These are phyloP conservation scores for Excoecaria agallocha DNA, from an alignment of 345 rosid genomes.

Conservation along the genomic window DNA sequence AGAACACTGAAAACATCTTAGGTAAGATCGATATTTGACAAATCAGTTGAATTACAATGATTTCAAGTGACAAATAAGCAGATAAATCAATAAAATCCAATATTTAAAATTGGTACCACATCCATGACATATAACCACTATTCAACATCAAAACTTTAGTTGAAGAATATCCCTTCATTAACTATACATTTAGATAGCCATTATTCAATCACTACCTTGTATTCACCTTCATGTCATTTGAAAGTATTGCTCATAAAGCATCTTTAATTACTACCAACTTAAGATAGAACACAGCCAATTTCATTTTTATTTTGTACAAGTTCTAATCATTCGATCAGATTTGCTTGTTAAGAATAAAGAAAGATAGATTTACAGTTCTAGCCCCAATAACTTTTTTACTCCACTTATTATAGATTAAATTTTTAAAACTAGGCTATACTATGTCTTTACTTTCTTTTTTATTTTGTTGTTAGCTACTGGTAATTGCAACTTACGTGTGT, in stretches of 20 bases:
- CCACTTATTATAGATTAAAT: not conserved
- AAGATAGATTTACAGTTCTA: not conserved
- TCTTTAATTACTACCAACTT: not conserved
- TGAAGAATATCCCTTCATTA: not conserved
- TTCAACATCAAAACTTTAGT: not conserved
- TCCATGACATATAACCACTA: not conserved
- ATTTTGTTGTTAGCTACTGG: too few species aligned
- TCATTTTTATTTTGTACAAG: not conserved
- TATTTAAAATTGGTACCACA: not conserved
- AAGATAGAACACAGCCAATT: not conserved
- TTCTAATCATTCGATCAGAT: not conserved
- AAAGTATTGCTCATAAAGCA: not conserved
- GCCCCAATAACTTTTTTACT: not conserved
- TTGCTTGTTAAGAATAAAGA: not conserved
- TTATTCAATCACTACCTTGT: not conserved
- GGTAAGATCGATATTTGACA: too few species aligned
- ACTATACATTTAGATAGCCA: not conserved
- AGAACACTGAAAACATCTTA: too few species aligned
- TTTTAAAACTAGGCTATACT: not conserved
- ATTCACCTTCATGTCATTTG: not conserved
- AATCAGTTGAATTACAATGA: not conserved
- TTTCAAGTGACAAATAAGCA: not conserved
- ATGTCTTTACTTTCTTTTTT: too few species aligned
- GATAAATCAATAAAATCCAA: not conserved
- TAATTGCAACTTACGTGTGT: too few species aligned